Evolutionary conservation across 1,284 basidiomycete species (phyloP).

Genomic region (Heliocybe sulcata): DNA sequence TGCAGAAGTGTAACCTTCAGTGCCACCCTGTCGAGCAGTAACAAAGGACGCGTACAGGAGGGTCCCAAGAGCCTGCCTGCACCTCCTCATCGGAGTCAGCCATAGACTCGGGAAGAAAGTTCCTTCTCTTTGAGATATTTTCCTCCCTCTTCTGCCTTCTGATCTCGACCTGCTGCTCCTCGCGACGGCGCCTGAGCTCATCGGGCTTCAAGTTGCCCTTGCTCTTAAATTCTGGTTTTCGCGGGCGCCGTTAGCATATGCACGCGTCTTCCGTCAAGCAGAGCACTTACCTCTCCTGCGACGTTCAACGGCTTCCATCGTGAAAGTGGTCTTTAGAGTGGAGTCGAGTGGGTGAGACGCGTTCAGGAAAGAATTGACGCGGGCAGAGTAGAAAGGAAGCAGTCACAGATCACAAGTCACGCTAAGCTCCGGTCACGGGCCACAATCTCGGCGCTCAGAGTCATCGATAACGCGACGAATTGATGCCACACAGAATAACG

Average conservation of each 20-base stretch:
- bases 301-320: slow-evolving; percentile 5
- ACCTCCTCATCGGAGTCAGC: slow-evolving; percentile 86
- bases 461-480: not conserved
- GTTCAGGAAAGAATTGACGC: not conserved
- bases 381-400: not conserved
- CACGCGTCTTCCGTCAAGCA: not conserved
- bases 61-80: slow-evolving; percentile 64
- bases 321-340: not conserved
- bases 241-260: slow-evolving; percentile 4
- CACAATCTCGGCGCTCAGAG: not conserved
- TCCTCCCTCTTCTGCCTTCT: slow-evolving; percentile 94
- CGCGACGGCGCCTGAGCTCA: slow-evolving; percentile 86
- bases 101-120: slow-evolving; percentile 71
- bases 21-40: slow-evolving; percentile 4
- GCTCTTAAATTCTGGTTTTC: slow-evolving; percentile 56
- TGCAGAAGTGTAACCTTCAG: slow-evolving; percentile 8
- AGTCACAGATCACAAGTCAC: not conserved
- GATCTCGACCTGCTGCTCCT: slow-evolving; percentile 97
- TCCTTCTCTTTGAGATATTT: slow-evolving; percentile 93
- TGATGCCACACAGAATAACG: not conserved
- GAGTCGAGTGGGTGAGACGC: not conserved
- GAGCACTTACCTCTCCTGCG: slow-evolving; percentile 50
- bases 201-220: slow-evolving; percentile 82
- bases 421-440: not conserved
- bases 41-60: slow-evolving; percentile 47